phyloP scores from a whole-genome alignment of 2,329 filamentous ascomycete species.

The Beauveria bassiana region DNA sequence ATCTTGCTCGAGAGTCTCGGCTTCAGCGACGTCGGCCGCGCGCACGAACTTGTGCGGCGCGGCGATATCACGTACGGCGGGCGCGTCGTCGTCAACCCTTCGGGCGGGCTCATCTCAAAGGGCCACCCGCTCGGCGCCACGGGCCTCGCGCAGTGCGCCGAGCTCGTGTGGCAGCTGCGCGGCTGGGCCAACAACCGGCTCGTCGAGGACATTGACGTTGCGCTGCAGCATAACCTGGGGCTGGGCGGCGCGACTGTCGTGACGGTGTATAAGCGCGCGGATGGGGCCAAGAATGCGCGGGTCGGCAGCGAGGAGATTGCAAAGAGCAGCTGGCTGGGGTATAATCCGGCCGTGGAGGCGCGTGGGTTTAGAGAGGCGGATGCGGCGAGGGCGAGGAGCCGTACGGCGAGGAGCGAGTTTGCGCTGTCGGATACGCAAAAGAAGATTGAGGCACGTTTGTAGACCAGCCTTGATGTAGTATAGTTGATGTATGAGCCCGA shows the following conservation, averaged over 20 bases:
- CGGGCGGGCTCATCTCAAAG: slow-evolving; percentile 23
- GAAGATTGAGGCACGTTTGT: slow-evolving; percentile 8
- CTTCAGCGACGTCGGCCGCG: slow-evolving; percentile 17
- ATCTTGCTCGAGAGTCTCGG: slow-evolving; percentile 19
- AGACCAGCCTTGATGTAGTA: background rate
- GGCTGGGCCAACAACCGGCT: slow-evolving; percentile 23
- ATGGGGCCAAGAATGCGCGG: slow-evolving; percentile 9
- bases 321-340: background rate
- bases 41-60: slow-evolving; percentile 17
- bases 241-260: slow-evolving; percentile 21
- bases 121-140: slow-evolving; percentile 24
- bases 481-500: too few species aligned
- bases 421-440: slow-evolving; percentile 9
- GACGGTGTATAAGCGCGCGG: slow-evolving; percentile 19
- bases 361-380: slow-evolving; percentile 2
- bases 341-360: slow-evolving; percentile 10
- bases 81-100: slow-evolving; percentile 21
- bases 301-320: slow-evolving; percentile 1
- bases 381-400: slow-evolving; percentile 3
- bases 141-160: slow-evolving; percentile 23
- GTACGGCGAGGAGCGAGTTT: background rate
- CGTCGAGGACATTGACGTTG: slow-evolving; percentile 13
- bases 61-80: slow-evolving; percentile 20
- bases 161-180: slow-evolving; percentile 23
- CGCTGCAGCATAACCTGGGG: slow-evolving; percentile 23